These are phyloP conservation scores for Hypoxylon sp. DNA, from an alignment of 2,329 filamentous ascomycete species.

Conservation along the genomic window DNA sequence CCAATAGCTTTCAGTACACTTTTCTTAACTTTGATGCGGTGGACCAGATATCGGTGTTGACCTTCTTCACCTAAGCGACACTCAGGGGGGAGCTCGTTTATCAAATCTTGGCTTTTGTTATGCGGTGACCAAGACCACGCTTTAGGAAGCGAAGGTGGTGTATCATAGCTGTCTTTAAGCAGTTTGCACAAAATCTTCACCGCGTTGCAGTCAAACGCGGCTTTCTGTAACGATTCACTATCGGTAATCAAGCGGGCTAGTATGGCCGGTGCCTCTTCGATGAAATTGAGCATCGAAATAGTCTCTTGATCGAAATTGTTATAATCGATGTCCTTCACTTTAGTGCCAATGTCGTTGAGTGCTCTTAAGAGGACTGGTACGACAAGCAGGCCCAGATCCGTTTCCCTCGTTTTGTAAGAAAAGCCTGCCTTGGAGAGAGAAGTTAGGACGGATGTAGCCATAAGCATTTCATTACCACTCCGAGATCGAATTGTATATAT, in stretches of 20 bases:
- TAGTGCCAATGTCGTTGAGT: constrained; percentile 65
- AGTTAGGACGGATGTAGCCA: constrained; percentile 77
- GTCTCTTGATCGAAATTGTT: constrained; percentile 44
- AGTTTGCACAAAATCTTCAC: constrained; percentile 62
- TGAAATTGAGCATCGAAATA: constrained; percentile 63
- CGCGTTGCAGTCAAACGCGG: constrained; percentile 76
- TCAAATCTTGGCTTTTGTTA: constrained; percentile 49
- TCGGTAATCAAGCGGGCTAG: constrained; percentile 84
- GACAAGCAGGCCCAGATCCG: constrained; percentile 73
- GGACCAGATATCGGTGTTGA: constrained; percentile 69
- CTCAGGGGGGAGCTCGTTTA: constrained; percentile 52
- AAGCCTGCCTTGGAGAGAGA: constrained; percentile 77
- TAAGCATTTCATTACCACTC: constrained; percentile 70
- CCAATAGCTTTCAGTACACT: constrained; percentile 82
- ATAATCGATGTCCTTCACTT: constrained; percentile 54
- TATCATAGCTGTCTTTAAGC: constrained; percentile 65
- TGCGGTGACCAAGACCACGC: constrained; percentile 55
- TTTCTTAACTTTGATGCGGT: constrained; percentile 82
- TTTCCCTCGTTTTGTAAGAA: constrained; percentile 72
- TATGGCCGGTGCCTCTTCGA: constrained; percentile 79
- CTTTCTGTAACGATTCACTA: constrained; percentile 82
- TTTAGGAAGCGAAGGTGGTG: constrained; percentile 53
- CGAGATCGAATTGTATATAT: constrained; percentile 72
- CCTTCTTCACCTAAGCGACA: constrained; percentile 71
- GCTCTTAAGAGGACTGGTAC: constrained; percentile 77